A percentile compares a stretch with the other conserved stretches of the same genome.
Evolutionary conservation across 306 rosid species (phyloP).

Genomic region (Fragaria nilgerrensis): DNA sequence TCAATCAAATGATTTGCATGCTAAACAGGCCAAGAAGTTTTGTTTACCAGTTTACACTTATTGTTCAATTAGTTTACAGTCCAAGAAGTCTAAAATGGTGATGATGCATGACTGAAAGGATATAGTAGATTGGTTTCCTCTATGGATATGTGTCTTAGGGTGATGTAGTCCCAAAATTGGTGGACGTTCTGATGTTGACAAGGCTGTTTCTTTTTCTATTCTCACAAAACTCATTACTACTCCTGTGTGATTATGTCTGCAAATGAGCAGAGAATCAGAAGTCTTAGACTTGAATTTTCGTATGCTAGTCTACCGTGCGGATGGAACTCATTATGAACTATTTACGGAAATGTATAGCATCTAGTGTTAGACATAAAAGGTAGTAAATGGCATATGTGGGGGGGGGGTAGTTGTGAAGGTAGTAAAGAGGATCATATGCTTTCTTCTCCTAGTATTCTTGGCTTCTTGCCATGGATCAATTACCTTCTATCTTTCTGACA

Average conservation of each 20-base stretch:
- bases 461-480: neutral
- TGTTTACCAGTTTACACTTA: neutral
- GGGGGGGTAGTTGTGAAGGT: neutral
- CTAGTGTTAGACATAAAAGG: neutral
- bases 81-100: neutral
- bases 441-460: neutral
- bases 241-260: neutral
- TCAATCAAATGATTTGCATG: neutral
- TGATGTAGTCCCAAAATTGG: neutral
- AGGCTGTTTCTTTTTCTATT: neutral
- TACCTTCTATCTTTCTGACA: neutral
- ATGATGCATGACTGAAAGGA: neutral
- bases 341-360: neutral
- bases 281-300: neutral
- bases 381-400: neutral
- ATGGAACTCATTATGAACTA: neutral
- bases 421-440: neutral
- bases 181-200: neutral
- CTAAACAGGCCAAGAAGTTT: neutral
- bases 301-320: neutral
- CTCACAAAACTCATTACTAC: neutral
- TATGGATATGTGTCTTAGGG: neutral
- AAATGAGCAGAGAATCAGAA: neutral
- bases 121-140: conserved; percentile 2
- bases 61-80: neutral